These are phyloP conservation scores for Calonectria pseudoturangicola DNA, from an alignment of 2,329 filamentous ascomycete genomes.

Conservation along the genomic window DNA sequence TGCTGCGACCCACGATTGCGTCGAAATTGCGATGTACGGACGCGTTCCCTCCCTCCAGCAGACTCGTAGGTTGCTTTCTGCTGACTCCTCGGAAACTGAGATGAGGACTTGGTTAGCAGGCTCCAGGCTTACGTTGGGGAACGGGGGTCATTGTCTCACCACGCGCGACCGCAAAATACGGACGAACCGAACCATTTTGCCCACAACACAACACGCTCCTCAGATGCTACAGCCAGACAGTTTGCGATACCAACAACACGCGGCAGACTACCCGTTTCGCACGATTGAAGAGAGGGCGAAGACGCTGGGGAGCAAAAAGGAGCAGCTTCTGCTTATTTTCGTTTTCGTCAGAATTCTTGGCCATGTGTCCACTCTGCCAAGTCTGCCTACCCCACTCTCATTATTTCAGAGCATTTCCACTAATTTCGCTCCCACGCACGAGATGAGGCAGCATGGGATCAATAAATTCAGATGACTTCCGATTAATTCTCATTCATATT, in stretches of 20 bases:
- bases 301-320: no score
- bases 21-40: not conserved
- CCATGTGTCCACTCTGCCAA: conserved; percentile 22
- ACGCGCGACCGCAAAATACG: conserved; percentile 14
- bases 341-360: conserved; percentile 19
- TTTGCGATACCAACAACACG: not conserved
- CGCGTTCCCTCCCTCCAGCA: not conserved
- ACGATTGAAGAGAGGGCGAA: no score
- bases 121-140: not conserved
- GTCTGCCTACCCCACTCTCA: conserved; percentile 8
- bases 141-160: conserved; percentile 2
- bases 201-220: not conserved
- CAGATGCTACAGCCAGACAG: not conserved
- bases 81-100: not conserved
- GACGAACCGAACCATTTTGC: conserved; percentile 18
- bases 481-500: no score
- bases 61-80: not conserved
- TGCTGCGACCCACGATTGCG: not conserved
- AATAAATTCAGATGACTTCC: no score
- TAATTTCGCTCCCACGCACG: no score
- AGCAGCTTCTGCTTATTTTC: not conserved
- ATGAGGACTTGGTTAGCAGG: not conserved
- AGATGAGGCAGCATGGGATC: no score
- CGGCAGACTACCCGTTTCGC: no score
- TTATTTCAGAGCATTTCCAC: no score